Conservation (phyloP, 805 yeast genomes). For the Komagataella pastoris region DNA sequence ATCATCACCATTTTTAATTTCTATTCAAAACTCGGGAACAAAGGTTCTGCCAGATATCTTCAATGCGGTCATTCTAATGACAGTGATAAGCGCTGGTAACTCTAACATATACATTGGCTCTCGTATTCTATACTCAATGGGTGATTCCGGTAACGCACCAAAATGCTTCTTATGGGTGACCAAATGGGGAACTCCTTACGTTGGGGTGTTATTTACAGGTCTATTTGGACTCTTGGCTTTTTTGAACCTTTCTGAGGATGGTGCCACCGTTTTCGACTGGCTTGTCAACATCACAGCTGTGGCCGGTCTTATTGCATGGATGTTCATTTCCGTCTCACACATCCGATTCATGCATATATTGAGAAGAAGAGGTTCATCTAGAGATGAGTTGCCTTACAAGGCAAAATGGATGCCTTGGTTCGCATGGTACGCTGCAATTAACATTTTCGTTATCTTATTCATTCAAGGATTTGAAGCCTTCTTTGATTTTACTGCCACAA, state of each 20-base stretch:
- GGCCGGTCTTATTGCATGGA: constrained; percentile 67
- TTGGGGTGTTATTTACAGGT: constrained; percentile 43
- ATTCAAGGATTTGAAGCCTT: constrained; percentile 66
- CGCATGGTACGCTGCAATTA: constrained; percentile 49
- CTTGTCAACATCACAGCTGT: constrained; percentile 60
- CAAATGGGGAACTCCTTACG: constrained; percentile 48
- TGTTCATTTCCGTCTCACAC: constrained; percentile 49
- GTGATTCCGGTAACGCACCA: constrained; percentile 47
- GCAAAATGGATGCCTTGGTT: constrained; percentile 55
- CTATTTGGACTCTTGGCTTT: constrained; percentile 52
- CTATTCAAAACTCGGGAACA: constrained; percentile 57
- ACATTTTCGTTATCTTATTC: constrained; percentile 42
- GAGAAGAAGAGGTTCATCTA: constrained; percentile 44
- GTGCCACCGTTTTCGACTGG: constrained; percentile 55
- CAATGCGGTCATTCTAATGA: constrained; percentile 56
- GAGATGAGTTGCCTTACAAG: constrained; percentile 63
- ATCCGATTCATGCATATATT: constrained; percentile 58
- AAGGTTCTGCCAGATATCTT: constrained; percentile 52
- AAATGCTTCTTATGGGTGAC: constrained; percentile 32
- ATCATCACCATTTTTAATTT: constrained; percentile 61
- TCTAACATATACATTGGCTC: constrained; percentile 64
- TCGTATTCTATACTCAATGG: constrained; percentile 48
- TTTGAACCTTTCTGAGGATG: constrained; percentile 38
- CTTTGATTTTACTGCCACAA: constrained; percentile 35
- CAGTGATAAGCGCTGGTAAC: constrained; percentile 69